phyloP scores from a whole-genome alignment of 2,329 filamentous ascomycete genomes.

The Emergomyces orientalis region DNA sequence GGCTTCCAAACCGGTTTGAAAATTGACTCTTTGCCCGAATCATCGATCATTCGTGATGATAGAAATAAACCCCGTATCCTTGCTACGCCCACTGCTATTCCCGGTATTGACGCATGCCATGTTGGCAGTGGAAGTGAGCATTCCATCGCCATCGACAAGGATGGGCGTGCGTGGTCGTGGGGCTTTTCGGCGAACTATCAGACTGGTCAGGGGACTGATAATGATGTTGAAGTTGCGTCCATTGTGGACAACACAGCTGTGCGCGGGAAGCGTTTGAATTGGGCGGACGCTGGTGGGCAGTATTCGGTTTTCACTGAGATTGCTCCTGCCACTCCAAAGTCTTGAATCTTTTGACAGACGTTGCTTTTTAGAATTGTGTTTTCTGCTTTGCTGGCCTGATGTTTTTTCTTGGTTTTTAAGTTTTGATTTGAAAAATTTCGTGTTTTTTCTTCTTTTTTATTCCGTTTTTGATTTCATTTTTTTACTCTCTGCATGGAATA shows the following conservation, averaged over 20 bases:
- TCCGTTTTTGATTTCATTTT: neutral
- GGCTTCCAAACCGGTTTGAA: constrained; percentile 54
- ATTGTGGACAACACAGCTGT: constrained; percentile 78
- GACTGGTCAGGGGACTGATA: constrained; percentile 66
- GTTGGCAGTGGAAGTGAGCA: constrained; percentile 63
- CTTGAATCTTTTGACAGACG: neutral
- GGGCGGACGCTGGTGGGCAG: constrained; percentile 80
- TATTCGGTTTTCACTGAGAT: constrained; percentile 42
- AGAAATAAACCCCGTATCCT: constrained; percentile 61
- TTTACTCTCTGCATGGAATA: neutral
- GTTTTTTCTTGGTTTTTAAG: neutral
- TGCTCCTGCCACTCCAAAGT: constrained; percentile 10
- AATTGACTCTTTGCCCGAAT: constrained; percentile 45
- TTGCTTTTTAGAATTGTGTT: neutral
- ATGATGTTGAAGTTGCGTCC: constrained; percentile 69
- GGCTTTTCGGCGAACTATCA: constrained; percentile 75
- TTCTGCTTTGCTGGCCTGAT: neutral
- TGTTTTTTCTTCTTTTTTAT: neutral
- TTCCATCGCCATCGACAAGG: constrained; percentile 58
- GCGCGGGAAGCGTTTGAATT: constrained; percentile 62
- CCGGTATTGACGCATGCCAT: constrained; percentile 48
- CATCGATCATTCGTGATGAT: constrained; percentile 56
- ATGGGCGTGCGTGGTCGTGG: constrained; percentile 67
- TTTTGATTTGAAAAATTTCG: neutral
- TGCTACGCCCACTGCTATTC: constrained; percentile 53